phyloP scores from a whole-genome alignment of 2,329 filamentous ascomycete species.

The Cladophialophora chaetospira region DNA sequence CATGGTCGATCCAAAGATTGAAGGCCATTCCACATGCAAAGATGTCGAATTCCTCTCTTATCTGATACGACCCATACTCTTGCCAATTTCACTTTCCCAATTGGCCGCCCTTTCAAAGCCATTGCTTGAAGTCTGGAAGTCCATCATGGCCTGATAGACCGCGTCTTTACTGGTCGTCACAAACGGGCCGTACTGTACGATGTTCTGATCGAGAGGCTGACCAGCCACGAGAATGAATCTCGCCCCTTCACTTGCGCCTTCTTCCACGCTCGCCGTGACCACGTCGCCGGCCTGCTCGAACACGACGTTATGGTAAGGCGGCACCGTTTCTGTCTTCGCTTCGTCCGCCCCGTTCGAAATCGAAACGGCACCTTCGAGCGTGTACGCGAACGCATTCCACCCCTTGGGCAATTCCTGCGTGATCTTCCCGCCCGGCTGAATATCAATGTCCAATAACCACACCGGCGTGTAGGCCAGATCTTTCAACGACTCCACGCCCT shows the following conservation, averaged over 20 bases:
- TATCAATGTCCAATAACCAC: constrained; percentile 85
- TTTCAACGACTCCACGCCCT: constrained; percentile 82
- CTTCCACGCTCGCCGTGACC: constrained; percentile 69
- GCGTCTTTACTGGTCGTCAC: constrained; percentile 73
- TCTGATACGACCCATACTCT: constrained; percentile 58
- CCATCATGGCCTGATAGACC: constrained; percentile 73
- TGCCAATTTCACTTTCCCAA: constrained; percentile 87
- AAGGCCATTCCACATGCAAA: no score
- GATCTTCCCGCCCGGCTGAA: constrained; percentile 77
- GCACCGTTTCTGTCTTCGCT: constrained; percentile 55
- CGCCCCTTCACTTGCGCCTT: constrained; percentile 59
- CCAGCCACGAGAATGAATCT: constrained; percentile 71
- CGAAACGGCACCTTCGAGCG: constrained; percentile 70
- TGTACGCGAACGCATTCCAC: constrained; percentile 92
- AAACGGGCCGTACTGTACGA: constrained; percentile 84
- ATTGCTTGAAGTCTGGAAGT: constrained; percentile 72
- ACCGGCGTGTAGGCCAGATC: constrained; percentile 95
- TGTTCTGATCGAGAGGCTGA: constrained; percentile 74
- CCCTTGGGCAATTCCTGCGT: constrained; percentile 72
- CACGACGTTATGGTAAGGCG: constrained; percentile 82
- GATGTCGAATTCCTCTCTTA: neutral
- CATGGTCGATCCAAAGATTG: no score
- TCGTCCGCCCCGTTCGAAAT: constrained; percentile 47
- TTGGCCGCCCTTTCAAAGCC: constrained; percentile 77
- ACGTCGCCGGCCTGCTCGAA: constrained; percentile 79